Conservation (phyloP, 441 rosid genomes). For the Arabidopsis hybrid region DNA sequence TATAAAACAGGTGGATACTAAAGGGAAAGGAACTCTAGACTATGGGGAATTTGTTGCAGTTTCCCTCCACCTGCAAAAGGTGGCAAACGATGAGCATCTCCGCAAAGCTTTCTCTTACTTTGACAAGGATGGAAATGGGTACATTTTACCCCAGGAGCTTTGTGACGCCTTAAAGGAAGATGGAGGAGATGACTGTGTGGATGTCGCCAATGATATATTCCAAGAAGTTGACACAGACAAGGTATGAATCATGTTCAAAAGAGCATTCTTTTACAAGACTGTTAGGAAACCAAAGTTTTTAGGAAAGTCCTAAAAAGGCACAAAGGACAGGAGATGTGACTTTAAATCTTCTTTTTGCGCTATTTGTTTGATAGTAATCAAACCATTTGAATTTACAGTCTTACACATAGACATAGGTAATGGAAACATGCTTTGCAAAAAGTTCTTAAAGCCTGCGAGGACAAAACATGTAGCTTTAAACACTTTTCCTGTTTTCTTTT, state of each 20-base stretch:
- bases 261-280: slow-evolving; percentile 20
- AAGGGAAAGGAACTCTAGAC: slow-evolving; percentile 89
- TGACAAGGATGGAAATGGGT: slow-evolving; percentile 93
- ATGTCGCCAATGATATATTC: slow-evolving; percentile 95
- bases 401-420: slow-evolving; percentile 30
- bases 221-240: slow-evolving; percentile 99
- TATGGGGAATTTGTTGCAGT: slow-evolving; percentile 95
- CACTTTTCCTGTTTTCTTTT: slow-evolving; percentile 15
- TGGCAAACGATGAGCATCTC: slow-evolving; percentile 97
- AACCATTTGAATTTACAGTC: slow-evolving; percentile 27
- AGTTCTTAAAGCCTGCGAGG: slow-evolving; percentile 34
- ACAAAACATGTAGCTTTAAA: slow-evolving; percentile 39
- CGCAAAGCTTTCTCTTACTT: slow-evolving; percentile 94
- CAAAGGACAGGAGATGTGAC: slow-evolving; percentile 11
- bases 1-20: slow-evolving; percentile 79
- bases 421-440: slow-evolving; percentile 43
- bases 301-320: neutral
- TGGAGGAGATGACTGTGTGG: slow-evolving; percentile 86
- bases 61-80: slow-evolving; percentile 88
- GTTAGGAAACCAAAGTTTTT: neutral
- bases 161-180: slow-evolving; percentile 93
- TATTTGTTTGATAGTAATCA: slow-evolving; percentile 2
- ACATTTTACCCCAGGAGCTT: slow-evolving; percentile 90
- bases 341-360: slow-evolving; percentile 18
- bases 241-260: slow-evolving; percentile 45